Base-by-base conservation (phyloP, 2,329 filamentous ascomycete species). In the Atkinsonella hypoxylon region DNA sequence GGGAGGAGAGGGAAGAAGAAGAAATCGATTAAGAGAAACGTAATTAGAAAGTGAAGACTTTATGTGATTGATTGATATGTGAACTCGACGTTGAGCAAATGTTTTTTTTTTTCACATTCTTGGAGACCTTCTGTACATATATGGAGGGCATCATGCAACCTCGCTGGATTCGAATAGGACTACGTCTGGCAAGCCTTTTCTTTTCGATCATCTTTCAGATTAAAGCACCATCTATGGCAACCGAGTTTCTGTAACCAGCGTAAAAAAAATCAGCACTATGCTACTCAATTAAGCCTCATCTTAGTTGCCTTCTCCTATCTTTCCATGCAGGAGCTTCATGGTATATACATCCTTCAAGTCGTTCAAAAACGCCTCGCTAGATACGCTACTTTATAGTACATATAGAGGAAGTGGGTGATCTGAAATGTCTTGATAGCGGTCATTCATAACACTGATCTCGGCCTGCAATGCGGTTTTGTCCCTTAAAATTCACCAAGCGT, bases 311-410 rank as follows among this genome's bases (percentile, higher is more conserved):
- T 20, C n/a, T 11, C 17, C 17, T 18, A n/a, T 38, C 32, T 34
- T 22, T 30, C 31, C 30, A 9, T 36, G 1, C 31, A 17, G 32
- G 12, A 12, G 31, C 12, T n/a, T 44, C 39, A 44, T 49, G 31
- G 5, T 36, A 49, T 44, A 17, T 38, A 43, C 31, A 22, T 49
- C 32, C 17, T 18, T 31, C 20, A 36, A 38, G 31, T 44, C 38
- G 12, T 49, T 34, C 30, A 36, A 34, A 26, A 38, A 44, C 40
- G 47, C 47, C 26, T 44, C 40, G 47, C 47, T 49, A 44, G 30
- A 49, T 20, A 36, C 40, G 40, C 17, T 38, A 31, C n/a, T 30
- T 15, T 22, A 39, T 47, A 18, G 12, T 47, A 47, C 32, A 47
- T 38, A n/a, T 26, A 39, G 18, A 47, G 10, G 34, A n/a, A 41